A percentile compares a stretch with the other conserved stretches of the same genome.
phyloP scores from a whole-genome alignment of 768 basidiomycete genomes.

The Serendipita vermifera region DNA sequence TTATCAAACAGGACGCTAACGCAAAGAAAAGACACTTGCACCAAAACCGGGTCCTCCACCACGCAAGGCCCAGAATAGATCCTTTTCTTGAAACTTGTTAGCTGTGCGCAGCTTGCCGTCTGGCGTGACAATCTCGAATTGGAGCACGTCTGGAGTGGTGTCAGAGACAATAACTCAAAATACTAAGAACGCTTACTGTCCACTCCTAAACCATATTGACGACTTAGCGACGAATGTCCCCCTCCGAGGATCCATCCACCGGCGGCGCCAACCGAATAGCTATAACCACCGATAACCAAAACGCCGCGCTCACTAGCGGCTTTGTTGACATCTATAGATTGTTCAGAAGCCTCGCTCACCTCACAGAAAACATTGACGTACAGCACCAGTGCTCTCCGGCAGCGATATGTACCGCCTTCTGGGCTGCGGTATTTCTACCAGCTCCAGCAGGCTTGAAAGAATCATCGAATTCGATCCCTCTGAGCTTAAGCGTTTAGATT shows the following conservation, averaged over 20 bases:
- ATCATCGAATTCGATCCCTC: constrained; percentile 26
- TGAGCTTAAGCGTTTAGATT: constrained; percentile 32
- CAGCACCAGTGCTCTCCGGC: constrained; percentile 14
- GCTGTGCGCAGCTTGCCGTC: constrained; percentile 6
- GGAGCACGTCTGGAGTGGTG: neutral
- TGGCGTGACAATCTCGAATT: constrained; percentile 13
- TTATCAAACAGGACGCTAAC: neutral
- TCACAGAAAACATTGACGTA: constrained; percentile 16
- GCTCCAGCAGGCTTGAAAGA: constrained; percentile 26
- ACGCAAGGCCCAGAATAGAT: constrained; percentile 15
- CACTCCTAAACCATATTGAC: constrained; percentile 31
- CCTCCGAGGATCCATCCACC: constrained; percentile 40
- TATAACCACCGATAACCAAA: constrained; percentile 30
- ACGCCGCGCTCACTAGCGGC: constrained; percentile 29
- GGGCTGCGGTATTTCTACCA: constrained; percentile 13
- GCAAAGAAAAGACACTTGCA: neutral
- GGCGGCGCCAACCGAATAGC: constrained; percentile 34
- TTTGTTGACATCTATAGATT: constrained; percentile 32
- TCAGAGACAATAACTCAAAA: neutral
- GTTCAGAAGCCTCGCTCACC: constrained; percentile 30
- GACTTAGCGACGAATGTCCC: constrained; percentile 31
- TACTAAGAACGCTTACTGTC: neutral
- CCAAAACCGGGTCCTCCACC: constrained; percentile 13
- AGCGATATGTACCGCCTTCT: constrained; percentile 10
- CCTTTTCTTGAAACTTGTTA: neutral